phyloP scores from a whole-genome alignment of 305 asterid genomes.

The Withania somnifera region DNA sequence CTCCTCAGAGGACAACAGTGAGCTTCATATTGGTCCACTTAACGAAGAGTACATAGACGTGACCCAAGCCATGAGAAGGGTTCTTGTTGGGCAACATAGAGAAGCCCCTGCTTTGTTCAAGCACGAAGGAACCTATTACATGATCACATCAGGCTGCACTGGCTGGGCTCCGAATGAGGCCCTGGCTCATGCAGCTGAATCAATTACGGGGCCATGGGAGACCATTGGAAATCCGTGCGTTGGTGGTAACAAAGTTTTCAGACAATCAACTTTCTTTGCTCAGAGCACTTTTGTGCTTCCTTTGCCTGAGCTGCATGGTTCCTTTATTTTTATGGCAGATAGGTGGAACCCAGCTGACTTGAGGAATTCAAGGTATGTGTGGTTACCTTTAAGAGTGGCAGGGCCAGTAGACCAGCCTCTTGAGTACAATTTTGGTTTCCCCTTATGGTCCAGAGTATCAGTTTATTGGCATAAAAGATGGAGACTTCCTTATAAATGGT shows the following conservation, averaged over 20 bases:
- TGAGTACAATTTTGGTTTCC: conserved; percentile 71
- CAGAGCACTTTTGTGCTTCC: conserved; percentile 89
- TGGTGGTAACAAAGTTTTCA: conserved; percentile 58
- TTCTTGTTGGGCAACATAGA: conserved; percentile 72
- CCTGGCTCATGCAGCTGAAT: conserved; percentile 66
- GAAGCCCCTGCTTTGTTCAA: conserved; percentile 95
- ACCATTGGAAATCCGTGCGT: conserved; percentile 79
- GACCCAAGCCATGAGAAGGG: conserved; percentile 33
- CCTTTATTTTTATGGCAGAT: conserved; percentile 83
- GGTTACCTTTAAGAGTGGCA: conserved; percentile 73
- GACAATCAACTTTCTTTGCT: conserved; percentile 60
- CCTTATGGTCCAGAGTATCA: conserved; percentile 84
- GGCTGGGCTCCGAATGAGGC: conserved; percentile 99
- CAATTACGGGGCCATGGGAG: conserved; percentile 95
- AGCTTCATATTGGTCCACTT: conserved; percentile 81
- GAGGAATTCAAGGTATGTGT: conserved; percentile 77
- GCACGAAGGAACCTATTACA: conserved; percentile 66
- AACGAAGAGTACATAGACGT: conserved; percentile 47
- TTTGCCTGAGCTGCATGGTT: conserved; percentile 47
- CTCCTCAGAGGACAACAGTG: conserved; percentile 82
- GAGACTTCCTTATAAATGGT: conserved; percentile 61
- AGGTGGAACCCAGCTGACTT: conserved; percentile 93
- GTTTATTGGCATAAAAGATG: conserved; percentile 88
- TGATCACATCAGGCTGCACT: conserved; percentile 94
- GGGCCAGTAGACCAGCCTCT: conserved; percentile 84